Base-by-base conservation (phyloP, 2,329 filamentous ascomycete species). In the Aspergillus thermomutatus region DNA sequence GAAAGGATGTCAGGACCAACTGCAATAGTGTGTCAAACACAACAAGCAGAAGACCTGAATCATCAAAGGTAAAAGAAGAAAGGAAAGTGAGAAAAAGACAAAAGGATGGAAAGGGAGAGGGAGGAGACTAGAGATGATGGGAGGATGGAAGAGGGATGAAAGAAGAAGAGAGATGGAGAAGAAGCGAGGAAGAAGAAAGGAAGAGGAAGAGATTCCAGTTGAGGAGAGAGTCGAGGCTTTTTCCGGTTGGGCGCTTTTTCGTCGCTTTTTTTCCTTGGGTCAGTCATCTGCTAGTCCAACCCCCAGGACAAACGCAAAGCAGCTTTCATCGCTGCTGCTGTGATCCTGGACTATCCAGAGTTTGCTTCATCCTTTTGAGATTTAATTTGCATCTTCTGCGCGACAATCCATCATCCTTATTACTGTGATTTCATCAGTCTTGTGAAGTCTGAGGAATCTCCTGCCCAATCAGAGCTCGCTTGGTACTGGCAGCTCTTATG, bases 21-120 rank as follows among this genome's bases (percentile, higher is more conserved):
- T 67, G 71, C 72, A 70, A 69, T 67, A 72, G 74, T 76, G 74
- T 77, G 72, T 77, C 75, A 76, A 76, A 77, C 75, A 77, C 75
- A 73, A 63, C 69, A 71, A 68, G 67, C 66, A 70, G 60, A 57
- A 62, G 56, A 41, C 63, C 67, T 64, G 60, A 64, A 64, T 59
- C 62, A 66, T 65, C 62, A 69, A 63, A 59, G 60, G 63, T 64
- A 59, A 62, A 49, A 64, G 68, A 57, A 57, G 60, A 61, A 57
- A 60, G 51, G 57, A 54, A 60, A 64, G 60, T 58, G 58, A 60
- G 56, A 56, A 52, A 50, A 56, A 59, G 41, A 52, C 53, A 50
- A 64, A 61, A 60, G 52, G 56, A 58, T 54, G 56, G 59, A 57
- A 57, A 55, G 46, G 50, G 46, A 52, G 59, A 58, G 55, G 49